Percentiles rank a stretch among this genome's conserved stretches.
Evolutionary conservation across 768 basidiomycete species (phyloP).

Genomic region (Saitozyma podzolica): DNA sequence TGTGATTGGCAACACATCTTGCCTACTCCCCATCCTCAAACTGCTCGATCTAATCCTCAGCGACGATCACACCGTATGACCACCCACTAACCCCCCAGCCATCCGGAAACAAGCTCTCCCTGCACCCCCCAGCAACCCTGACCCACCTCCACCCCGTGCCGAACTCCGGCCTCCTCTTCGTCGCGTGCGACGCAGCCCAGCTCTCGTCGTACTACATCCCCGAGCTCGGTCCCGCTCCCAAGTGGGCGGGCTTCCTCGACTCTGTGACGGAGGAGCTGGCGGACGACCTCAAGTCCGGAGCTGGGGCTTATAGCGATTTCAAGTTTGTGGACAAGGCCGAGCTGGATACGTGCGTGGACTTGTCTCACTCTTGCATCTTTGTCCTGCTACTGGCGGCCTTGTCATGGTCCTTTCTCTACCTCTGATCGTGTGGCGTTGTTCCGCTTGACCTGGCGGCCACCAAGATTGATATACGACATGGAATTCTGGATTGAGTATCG

Average conservation of each 20-base stretch:
- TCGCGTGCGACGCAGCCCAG: conserved; percentile 94
- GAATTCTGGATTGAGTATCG: background rate
- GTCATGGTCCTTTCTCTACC: background rate
- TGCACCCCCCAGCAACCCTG: conserved; percentile 84
- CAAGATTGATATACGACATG: background rate
- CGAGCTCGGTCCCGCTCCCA: conserved; percentile 91
- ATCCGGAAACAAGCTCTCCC: conserved; percentile 80
- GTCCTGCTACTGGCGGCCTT: background rate
- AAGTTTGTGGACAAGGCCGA: conserved; percentile 91
- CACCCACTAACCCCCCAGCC: conserved; percentile 58
- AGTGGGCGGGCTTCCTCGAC: conserved; percentile 97
- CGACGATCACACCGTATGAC: background rate
- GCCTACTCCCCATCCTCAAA: background rate
- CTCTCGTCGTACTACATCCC: conserved; percentile 94
- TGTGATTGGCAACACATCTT: background rate
- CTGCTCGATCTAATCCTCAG: background rate
- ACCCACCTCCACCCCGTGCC: conserved; percentile 90
- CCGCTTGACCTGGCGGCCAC: background rate
- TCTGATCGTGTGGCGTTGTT: too few relatives aligned
- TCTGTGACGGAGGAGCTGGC: conserved; percentile 95
- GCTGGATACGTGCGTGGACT: conserved; percentile 68
- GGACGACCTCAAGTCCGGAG: conserved; percentile 69
- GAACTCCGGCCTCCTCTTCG: conserved; percentile 81
- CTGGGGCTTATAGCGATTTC: conserved; percentile 83
- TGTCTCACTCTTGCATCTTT: background rate